Percentiles rank a stretch among this genome's conserved stretches.
These are phyloP conservation scores for Penicillium paradoxum DNA, from an alignment of 495 filamentous ascomycete genomes.

Conservation along the genomic window DNA sequence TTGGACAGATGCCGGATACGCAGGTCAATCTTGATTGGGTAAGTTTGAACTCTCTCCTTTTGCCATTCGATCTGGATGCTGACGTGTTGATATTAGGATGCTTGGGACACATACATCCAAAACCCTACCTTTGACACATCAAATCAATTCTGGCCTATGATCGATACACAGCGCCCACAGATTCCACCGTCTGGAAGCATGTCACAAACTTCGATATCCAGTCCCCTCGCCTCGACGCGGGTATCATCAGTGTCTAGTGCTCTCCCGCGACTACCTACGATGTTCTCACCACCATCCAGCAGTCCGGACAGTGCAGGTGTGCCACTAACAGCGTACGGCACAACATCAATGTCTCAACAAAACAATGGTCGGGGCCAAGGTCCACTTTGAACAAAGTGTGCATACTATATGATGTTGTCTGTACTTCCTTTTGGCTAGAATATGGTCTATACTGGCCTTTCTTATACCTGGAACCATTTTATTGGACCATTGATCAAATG, in stretches of 20 bases:
- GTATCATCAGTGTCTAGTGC: constrained; percentile 8
- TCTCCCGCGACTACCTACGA: constrained; percentile 9
- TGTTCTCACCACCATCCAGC: constrained; percentile 17
- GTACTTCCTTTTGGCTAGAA: background rate
- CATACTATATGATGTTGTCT: background rate
- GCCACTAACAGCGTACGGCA: constrained; percentile 12
- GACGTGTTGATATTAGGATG: constrained; percentile 36
- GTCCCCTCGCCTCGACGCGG: constrained; percentile 10
- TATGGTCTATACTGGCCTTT: background rate
- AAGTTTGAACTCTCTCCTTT: constrained; percentile 24
- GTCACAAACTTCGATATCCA: constrained; percentile 14
- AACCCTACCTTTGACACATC: constrained; percentile 43
- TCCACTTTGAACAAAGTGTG: background rate
- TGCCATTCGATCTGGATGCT: constrained; percentile 5
- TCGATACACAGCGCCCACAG: constrained; percentile 31
- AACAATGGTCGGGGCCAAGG: constrained; percentile 13
- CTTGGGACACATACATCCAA: constrained; percentile 54
- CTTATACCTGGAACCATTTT: background rate
- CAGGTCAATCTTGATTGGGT: constrained; percentile 76
- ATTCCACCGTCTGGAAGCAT: constrained; percentile 14
- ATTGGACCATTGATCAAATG: background rate
- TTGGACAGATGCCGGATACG: constrained; percentile 58
- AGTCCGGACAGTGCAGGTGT: constrained; percentile 13
- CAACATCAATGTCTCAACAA: constrained; percentile 11
- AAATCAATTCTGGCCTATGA: constrained; percentile 45